These are phyloP conservation scores for Batkoa obscura DNA, from an alignment of 371 early-diverging fungal genomes.

Conservation along the genomic window DNA sequence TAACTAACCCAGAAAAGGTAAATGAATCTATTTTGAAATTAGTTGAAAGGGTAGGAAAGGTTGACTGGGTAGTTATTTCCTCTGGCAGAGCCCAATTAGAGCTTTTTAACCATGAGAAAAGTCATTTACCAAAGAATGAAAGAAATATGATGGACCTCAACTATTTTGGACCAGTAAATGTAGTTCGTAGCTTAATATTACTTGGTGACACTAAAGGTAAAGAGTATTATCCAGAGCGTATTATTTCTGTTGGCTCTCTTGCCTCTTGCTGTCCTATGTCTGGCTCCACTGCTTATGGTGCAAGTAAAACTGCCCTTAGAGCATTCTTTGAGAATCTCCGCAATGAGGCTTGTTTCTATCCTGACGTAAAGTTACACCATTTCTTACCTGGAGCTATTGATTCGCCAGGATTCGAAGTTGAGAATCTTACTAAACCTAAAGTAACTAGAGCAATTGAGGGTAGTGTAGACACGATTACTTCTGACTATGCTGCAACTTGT, in stretches of 20 bases:
- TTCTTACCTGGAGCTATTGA: background rate
- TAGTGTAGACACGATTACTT: background rate
- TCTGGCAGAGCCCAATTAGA: background rate
- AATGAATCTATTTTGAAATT: background rate
- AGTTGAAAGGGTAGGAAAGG: background rate
- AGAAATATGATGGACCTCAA: conserved; percentile 3
- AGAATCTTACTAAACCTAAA: conserved; percentile 4
- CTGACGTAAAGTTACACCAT: background rate
- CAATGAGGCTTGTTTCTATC: background rate
- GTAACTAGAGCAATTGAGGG: conserved; percentile 4
- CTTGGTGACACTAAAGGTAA: background rate
- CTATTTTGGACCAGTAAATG: conserved; percentile 4
- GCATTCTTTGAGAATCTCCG: background rate
- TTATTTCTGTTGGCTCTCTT: background rate
- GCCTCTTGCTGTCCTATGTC: background rate
- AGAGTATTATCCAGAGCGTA: background rate
- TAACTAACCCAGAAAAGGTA: background rate
- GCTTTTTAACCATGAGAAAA: background rate
- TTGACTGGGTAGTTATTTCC: conserved; percentile 5
- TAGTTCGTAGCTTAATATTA: too few species aligned
- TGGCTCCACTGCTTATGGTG: background rate
- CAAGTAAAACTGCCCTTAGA: background rate
- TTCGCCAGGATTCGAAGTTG: background rate
- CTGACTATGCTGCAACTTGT: background rate
- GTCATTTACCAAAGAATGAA: background rate